A percentile compares a stretch with the other conserved stretches of the same genome.
These are phyloP conservation scores for Tilletia walkeri DNA, from an alignment of 1,284 basidiomycete species.

Conservation along the genomic window DNA sequence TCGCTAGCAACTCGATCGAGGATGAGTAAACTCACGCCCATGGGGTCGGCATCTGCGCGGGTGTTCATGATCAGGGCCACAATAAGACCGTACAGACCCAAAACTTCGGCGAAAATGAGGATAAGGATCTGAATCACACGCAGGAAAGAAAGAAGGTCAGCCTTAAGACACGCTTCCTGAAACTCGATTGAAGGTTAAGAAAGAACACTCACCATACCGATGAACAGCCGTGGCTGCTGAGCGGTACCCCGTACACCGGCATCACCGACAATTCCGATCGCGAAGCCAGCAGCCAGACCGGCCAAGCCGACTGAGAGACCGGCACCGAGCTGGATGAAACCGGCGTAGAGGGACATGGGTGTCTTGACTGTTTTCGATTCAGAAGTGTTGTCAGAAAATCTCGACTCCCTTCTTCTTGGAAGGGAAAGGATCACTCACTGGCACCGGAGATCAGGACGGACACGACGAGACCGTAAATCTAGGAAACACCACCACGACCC, in stretches of 20 bases:
- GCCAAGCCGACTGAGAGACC: slow-evolving; percentile 88
- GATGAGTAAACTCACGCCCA: slow-evolving; percentile 1
- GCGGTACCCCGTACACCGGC: slow-evolving; percentile 62
- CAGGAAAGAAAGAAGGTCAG: background rate
- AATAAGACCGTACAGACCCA: slow-evolving; percentile 83
- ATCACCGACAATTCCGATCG: slow-evolving; percentile 95
- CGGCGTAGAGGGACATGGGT: slow-evolving; percentile 67
- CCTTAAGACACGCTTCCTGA: no score
- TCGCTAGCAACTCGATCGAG: no score
- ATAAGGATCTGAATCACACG: slow-evolving; percentile 46
- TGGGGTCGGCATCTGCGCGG: slow-evolving; percentile 43
- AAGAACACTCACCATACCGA: slow-evolving; percentile 64
- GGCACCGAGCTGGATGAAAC: slow-evolving; percentile 91
- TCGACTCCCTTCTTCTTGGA: background rate
- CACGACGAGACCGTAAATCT: slow-evolving; percentile 65
- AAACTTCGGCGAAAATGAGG: slow-evolving; percentile 89
- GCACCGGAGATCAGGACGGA: slow-evolving; percentile 59
- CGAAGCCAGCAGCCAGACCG: slow-evolving; percentile 92
- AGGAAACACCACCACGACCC: background rate
- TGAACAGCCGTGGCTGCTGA: slow-evolving; percentile 85
- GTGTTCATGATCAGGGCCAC: slow-evolving; percentile 86
- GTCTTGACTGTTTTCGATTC: slow-evolving; percentile 57
- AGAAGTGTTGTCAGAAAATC: slow-evolving; percentile 48
- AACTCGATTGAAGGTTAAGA: no score
- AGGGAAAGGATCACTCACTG: slow-evolving; percentile 59